phyloP scores from a whole-genome alignment of 345 rosid genomes.

The Eutrema yunnanense region DNA sequence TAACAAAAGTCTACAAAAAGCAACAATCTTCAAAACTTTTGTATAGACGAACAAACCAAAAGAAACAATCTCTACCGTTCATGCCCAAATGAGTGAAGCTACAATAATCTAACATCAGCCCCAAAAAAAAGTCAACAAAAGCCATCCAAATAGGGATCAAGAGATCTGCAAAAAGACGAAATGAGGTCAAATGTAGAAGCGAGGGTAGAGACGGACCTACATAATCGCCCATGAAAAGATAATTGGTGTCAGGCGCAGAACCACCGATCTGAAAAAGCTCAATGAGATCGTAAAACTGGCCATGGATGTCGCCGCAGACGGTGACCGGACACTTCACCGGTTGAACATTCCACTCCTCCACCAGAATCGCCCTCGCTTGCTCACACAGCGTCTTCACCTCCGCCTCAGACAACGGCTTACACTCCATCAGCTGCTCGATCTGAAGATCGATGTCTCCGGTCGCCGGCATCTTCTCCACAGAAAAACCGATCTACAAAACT shows the following conservation, averaged over 20 bases:
- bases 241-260: conserved; percentile 85
- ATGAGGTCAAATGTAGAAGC: too few species aligned
- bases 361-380: conserved; percentile 83
- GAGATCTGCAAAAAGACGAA: not conserved
- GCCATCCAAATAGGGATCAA: not conserved
- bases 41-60: not conserved
- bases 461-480: conserved; percentile 45
- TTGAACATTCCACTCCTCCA: conserved; percentile 99
- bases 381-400: conserved; percentile 92
- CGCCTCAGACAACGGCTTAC: conserved; percentile 75
- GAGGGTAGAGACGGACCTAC: conserved; percentile 50
- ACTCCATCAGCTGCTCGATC: conserved; percentile 94
- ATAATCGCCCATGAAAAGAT: conserved; percentile 95
- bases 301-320: conserved; percentile 94
- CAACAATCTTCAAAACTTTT: not conserved
- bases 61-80: not conserved
- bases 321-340: conserved; percentile 98
- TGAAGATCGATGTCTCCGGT: conserved; percentile 92
- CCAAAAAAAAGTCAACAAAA: not conserved
- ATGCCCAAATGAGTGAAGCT: not conserved
- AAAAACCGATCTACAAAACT: not conserved
- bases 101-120: not conserved
- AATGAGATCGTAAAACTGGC: conserved; percentile 87
- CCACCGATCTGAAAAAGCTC: conserved; percentile 94
- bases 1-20: not conserved